Evolutionary conservation across 2,329 filamentous ascomycete genomes (phyloP).

Genomic region (Didymellaceae sp.): DNA sequence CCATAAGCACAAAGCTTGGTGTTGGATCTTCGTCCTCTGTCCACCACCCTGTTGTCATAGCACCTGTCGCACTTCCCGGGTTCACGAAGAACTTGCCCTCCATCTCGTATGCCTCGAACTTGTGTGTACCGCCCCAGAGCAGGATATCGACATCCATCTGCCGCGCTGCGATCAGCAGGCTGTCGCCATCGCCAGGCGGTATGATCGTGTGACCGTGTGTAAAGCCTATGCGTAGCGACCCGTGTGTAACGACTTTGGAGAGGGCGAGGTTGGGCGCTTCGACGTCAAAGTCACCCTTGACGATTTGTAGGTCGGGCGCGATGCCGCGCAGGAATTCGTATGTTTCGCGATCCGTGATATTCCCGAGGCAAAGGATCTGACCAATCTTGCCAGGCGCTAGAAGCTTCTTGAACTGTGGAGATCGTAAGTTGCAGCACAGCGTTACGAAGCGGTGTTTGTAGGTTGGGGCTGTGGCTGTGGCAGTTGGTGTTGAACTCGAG

Average conservation of each 20-base stretch:
- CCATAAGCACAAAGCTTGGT: constrained; percentile 96
- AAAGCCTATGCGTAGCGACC: constrained; percentile 71
- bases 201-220: constrained; percentile 76
- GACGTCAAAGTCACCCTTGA: constrained; percentile 73
- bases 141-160: constrained; percentile 76
- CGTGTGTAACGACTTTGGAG: constrained; percentile 74
- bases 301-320: constrained; percentile 69
- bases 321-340: constrained; percentile 63
- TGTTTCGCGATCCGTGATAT: constrained; percentile 64
- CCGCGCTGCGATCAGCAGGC: constrained; percentile 69
- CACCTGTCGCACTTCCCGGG: constrained; percentile 71
- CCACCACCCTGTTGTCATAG: constrained; percentile 67
- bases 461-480: no score
- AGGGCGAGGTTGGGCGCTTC: constrained; percentile 70
- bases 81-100: constrained; percentile 76
- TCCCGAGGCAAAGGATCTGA: constrained; percentile 65
- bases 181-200: constrained; percentile 71
- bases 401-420: constrained; percentile 58
- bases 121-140: constrained; percentile 73
- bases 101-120: constrained; percentile 74
- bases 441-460: not conserved
- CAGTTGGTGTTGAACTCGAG: not conserved
- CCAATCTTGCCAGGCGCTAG: constrained; percentile 65
- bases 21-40: constrained; percentile 69
- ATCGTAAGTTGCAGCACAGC: constrained; percentile 14